phyloP scores from a whole-genome alignment of 371 early-diverging fungal genomes.

The Apophysomyces variabilis region DNA sequence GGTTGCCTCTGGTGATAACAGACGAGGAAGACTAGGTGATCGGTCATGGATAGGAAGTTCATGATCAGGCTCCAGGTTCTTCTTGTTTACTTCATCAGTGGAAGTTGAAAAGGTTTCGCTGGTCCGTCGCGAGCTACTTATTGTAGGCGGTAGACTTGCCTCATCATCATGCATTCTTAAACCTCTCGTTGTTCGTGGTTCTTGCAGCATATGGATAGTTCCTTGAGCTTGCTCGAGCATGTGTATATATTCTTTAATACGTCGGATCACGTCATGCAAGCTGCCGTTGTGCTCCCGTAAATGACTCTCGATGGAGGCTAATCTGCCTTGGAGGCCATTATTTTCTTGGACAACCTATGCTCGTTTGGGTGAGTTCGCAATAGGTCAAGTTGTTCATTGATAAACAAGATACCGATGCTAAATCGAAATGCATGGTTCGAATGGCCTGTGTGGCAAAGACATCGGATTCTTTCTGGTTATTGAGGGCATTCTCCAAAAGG shows the following conservation, averaged over 20 bases:
- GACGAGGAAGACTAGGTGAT: not conserved
- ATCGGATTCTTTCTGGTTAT: conserved; percentile 61
- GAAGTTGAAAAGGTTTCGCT: conserved; percentile 26
- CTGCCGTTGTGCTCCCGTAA: conserved; percentile 39
- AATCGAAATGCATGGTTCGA: conserved; percentile 58
- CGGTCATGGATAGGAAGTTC: not conserved
- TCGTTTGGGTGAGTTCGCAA: not conserved
- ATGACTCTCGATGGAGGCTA: conserved; percentile 32
- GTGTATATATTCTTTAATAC: conserved; percentile 44
- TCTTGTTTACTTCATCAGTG: conserved; percentile 24
- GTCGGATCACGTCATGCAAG: conserved; percentile 30
- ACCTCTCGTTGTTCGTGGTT: not conserved
- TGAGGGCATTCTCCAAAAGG: conserved; percentile 58
- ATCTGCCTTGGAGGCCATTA: conserved; percentile 35
- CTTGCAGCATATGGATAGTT: conserved; percentile 35
- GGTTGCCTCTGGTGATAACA: not conserved
- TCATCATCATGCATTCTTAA: not conserved
- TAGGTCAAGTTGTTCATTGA: not conserved
- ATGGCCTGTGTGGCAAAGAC: conserved; percentile 58
- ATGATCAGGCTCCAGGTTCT: not conserved
- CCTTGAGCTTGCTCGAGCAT: conserved; percentile 52
- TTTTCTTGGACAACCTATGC: conserved; percentile 42
- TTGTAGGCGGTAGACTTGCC: not conserved
- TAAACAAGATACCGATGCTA: conserved; percentile 46
- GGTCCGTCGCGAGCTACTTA: conserved; percentile 22